Evolutionary conservation across 176 grass and related monocot genomes (phyloP).

Genomic region (Eremochloa ophiuroides): DNA sequence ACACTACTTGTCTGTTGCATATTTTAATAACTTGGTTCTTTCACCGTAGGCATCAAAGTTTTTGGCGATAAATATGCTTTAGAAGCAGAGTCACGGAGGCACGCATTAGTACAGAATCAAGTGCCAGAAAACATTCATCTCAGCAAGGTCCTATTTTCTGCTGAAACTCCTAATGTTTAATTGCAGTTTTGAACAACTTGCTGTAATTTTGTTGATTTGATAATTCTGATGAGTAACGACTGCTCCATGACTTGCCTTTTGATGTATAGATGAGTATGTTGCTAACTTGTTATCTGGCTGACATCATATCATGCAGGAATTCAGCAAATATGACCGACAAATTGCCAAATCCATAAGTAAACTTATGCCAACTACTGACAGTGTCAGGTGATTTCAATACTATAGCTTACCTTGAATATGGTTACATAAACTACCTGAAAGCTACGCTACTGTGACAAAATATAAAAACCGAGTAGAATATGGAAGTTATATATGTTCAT

Average conservation of each 20-base stretch:
- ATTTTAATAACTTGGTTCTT: constrained; percentile 8
- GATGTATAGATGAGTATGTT: constrained; percentile 5
- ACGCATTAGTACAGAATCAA: constrained; percentile 60
- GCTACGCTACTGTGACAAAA: background rate
- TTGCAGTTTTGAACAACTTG: constrained; percentile 11
- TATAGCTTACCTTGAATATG: constrained; percentile 9
- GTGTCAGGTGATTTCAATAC: constrained; percentile 45
- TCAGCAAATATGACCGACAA: constrained; percentile 51
- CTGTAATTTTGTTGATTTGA: constrained; percentile 11
- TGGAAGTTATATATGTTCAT: background rate
- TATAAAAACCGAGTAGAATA: constrained; percentile 6
- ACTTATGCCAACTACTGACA: constrained; percentile 62
- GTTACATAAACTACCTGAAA: constrained; percentile 11
- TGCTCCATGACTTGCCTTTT: background rate
- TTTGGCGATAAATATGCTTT: constrained; percentile 67
- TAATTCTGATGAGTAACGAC: background rate
- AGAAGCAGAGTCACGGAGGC: constrained; percentile 58
- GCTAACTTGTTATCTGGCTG: background rate
- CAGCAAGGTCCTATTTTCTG: constrained; percentile 55
- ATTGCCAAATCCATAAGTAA: constrained; percentile 72
- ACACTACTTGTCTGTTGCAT: constrained; percentile 3
- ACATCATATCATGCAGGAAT: constrained; percentile 46
- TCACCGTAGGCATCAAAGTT: constrained; percentile 59
- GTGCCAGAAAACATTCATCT: constrained; percentile 46
- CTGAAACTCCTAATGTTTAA: background rate